phyloP scores from a whole-genome alignment of 768 basidiomycete genomes.

The Pulveroboletus frians region DNA sequence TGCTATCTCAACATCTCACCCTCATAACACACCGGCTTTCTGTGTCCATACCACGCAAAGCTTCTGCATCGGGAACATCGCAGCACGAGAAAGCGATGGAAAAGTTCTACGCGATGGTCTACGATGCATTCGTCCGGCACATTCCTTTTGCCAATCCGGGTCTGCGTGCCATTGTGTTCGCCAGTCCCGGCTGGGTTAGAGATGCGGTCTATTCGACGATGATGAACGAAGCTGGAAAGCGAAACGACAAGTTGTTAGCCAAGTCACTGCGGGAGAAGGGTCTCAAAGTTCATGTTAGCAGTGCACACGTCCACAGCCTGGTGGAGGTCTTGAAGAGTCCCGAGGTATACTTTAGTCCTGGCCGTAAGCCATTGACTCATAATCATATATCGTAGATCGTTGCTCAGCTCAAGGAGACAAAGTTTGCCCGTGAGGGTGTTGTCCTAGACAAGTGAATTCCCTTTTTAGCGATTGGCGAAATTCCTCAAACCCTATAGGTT shows the following conservation, averaged over 20 bases:
- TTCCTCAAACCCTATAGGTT: constrained; percentile 50
- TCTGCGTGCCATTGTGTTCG: constrained; percentile 89
- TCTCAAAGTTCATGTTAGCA: constrained; percentile 86
- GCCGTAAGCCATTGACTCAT: neutral
- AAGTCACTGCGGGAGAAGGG: constrained; percentile 76
- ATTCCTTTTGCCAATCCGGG: constrained; percentile 73
- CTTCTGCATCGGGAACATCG: constrained; percentile 70
- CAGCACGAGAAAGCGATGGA: constrained; percentile 90
- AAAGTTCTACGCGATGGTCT: constrained; percentile 81
- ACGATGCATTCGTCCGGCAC: constrained; percentile 82
- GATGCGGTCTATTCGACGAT: constrained; percentile 85
- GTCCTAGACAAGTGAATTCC: constrained; percentile 73
- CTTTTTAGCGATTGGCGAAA: neutral
- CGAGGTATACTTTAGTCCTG: constrained; percentile 52
- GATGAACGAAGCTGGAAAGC: constrained; percentile 70
- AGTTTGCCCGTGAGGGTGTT: constrained; percentile 91
- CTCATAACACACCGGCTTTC: constrained; percentile 87
- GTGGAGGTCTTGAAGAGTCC: constrained; percentile 93
- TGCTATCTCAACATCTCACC: constrained; percentile 97
- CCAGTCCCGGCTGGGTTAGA: constrained; percentile 93
- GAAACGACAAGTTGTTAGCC: constrained; percentile 79
- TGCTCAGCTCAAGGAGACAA: constrained; percentile 83
- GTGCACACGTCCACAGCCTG: constrained; percentile 92
- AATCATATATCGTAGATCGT: constrained; percentile 45
- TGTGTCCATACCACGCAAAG: constrained; percentile 85